These are phyloP conservation scores for Solanum habrochaites DNA, from an alignment of 257 asterid species.

Conservation along the genomic window DNA sequence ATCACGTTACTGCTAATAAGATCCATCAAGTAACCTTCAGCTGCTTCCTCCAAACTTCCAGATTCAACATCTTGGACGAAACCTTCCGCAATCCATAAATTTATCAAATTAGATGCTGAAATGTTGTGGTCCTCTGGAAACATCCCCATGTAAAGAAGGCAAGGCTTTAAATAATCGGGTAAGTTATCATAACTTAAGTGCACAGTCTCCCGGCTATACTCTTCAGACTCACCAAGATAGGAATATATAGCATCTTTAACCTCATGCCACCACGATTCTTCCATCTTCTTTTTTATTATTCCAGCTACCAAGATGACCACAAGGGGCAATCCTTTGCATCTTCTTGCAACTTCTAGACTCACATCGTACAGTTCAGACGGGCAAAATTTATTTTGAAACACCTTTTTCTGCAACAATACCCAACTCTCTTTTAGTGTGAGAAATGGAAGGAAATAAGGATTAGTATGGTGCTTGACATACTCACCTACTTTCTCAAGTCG, in stretches of 20 bases:
- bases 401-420: no score
- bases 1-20: neutral
- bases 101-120: neutral
- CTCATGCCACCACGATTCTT: neutral
- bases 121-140: neutral
- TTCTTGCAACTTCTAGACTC: neutral
- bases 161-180: neutral
- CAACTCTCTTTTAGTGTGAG: no score
- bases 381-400: no score
- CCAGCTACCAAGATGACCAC: neutral
- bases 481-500: no score
- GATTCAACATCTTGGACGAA: neutral
- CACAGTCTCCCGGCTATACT: neutral
- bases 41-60: neutral
- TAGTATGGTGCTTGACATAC: no score
- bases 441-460: no score
- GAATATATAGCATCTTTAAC: neutral
- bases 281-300: neutral
- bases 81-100: constrained; percentile 2
- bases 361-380: no score
- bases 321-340: neutral
- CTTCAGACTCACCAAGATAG: neutral
- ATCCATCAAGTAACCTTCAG: neutral
- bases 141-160: neutral
- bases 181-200: neutral